Evolutionary conservation across 164 flowering plant species (phyloP), one percentile per base, ranked within the genome.

Genomic region (Dillenia suffruticosa): DNA sequence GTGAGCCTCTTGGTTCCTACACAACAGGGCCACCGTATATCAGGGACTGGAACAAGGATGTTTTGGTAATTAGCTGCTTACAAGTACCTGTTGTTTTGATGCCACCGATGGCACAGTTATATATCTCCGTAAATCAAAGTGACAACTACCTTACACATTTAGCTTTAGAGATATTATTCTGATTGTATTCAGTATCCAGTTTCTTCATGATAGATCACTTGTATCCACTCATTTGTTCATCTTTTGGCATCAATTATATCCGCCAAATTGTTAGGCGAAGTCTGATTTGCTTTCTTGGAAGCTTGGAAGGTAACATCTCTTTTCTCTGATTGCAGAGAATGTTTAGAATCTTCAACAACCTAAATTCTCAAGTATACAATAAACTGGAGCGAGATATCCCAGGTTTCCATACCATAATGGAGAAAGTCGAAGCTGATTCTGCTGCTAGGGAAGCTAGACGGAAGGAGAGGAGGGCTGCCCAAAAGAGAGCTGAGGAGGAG

Each of bases 1-100:
- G 97, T 15, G 84, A 86, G 53, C 94, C 92, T n/a, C 88, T 93
- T 64, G 94, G 95, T 51, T 46, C 85, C 47, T 81, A 71, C 79
- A 81, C 85, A 14, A 87, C 97, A 6, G 96, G 95, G 53, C 98
- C 96, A 68, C 96, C 96, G 9, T 93, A 85, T 73, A 80, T 89
- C 59, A 53, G 49, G 58, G 61, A 81, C 9, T 86, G 86, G 89
- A 93, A 90, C 65, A 70, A 54, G 49, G 84, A 85, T 52, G 72
- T 83, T 24, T 60, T 22, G 97, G 98, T 93, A 77, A 9, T 26
- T 52, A 57, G 12, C 32, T 53, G 45, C 56, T 47, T 32, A 32
- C 40, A 32, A 4, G 40, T 32, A 32, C 40, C 40, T 32, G 7
- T 32, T 32, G 40, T 32, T 5, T 32, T 32, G 40, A 32, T 32